Evolutionary conservation across 352 stramenopile species (phyloP).

Genomic region (Phytophthora melonis): DNA sequence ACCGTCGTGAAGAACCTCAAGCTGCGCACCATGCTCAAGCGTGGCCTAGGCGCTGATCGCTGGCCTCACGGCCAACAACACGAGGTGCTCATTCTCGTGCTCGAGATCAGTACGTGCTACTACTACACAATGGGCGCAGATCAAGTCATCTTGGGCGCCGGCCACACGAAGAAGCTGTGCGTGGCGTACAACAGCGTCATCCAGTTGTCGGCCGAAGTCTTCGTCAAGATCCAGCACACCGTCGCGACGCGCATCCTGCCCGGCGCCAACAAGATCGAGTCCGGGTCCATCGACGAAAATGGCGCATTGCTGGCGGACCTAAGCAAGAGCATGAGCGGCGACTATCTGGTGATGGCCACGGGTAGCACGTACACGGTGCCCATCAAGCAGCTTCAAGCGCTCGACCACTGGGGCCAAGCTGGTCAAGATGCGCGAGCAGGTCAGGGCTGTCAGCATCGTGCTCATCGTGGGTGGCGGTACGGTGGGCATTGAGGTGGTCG

Average conservation of each 20-base stretch:
- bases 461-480: too few relatives aligned
- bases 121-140: conserved; percentile 48
- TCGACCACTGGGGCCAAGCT: too few relatives aligned
- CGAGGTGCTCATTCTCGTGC: too few relatives aligned
- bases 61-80: too few relatives aligned
- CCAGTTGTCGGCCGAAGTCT: conserved; percentile 23
- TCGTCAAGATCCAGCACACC: conserved; percentile 43
- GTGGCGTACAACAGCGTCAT: conserved; percentile 53
- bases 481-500: too few relatives aligned
- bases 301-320: conserved; percentile 1
- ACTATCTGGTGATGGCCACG: conserved; percentile 65
- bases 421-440: too few relatives aligned
- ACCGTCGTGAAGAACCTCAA: too few relatives aligned
- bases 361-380: conserved; percentile 58
- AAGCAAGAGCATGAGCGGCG: conserved; percentile 42
- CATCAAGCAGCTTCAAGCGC: too few relatives aligned
- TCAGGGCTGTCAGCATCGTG: too few relatives aligned
- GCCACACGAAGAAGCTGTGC: conserved; percentile 55
- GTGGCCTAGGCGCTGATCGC: too few relatives aligned
- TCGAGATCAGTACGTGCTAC: conserved; percentile 58
- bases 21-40: too few relatives aligned
- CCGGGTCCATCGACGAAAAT: not conserved
- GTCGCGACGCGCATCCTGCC: conserved; percentile 41
- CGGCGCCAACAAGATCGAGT: too few relatives aligned
- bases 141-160: conserved; percentile 45